Percentiles rank a stretch among this genome's conserved stretches.
These are phyloP conservation scores for Moniliella sp. DNA, from an alignment of 1,284 basidiomycete species.

Conservation along the genomic window DNA sequence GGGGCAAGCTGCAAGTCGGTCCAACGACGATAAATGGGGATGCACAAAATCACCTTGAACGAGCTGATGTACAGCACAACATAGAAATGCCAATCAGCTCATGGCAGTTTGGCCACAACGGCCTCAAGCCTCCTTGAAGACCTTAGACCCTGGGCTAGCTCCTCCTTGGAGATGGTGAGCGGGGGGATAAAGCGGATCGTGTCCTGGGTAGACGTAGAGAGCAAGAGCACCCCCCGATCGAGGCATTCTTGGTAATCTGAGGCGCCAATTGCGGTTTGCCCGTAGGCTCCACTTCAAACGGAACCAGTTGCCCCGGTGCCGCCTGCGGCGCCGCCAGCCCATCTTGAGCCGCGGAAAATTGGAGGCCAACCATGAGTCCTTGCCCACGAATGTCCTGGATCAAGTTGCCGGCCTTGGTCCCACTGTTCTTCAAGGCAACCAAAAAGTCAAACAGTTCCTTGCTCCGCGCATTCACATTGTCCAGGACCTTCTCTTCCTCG, in stretches of 20 bases:
- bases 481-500: constrained; percentile 20
- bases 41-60: too few relatives aligned
- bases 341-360: constrained; percentile 9
- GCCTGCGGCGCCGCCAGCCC: too few relatives aligned
- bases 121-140: background rate
- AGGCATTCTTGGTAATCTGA: constrained; percentile 14
- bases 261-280: constrained; percentile 11
- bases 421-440: constrained; percentile 6
- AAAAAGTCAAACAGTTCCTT: constrained; percentile 20
- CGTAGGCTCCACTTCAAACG: background rate
- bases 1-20: too few relatives aligned
- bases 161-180: background rate
- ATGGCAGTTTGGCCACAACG: too few relatives aligned
- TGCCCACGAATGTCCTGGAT: constrained; percentile 26
- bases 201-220: constrained; percentile 24
- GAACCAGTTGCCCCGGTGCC: background rate
- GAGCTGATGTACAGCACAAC: too few relatives aligned
- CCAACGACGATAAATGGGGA: too few relatives aligned
- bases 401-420: constrained; percentile 8
- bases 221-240: constrained; percentile 20
- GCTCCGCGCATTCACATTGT: constrained; percentile 14
- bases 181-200: constrained; percentile 19
- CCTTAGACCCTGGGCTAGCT: background rate
- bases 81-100: too few relatives aligned
- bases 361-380: constrained; percentile 28